Conservation (phyloP, 2,329 filamentous ascomycete genomes). For the Metarhizium humberi region DNA sequence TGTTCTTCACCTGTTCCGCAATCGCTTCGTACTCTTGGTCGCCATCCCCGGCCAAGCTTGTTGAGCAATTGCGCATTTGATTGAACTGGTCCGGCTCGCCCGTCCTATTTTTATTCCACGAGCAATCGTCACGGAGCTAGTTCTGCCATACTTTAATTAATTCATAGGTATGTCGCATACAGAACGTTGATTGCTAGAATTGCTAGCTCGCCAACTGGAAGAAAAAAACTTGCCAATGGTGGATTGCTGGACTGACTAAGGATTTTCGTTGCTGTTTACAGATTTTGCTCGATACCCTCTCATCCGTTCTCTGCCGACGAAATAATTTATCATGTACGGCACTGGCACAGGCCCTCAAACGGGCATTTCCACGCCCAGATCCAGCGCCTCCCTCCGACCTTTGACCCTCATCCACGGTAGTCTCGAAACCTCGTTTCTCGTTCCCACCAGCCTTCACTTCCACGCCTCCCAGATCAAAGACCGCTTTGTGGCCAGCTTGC, state of each 20-base stretch:
- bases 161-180: constrained; percentile 20
- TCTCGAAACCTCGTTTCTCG: constrained; percentile 91
- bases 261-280: constrained; percentile 1
- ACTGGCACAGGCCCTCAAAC: constrained; percentile 78
- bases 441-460: constrained; percentile 92
- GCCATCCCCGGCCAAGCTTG: constrained; percentile 8
- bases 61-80: constrained; percentile 6
- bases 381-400: constrained; percentile 83
- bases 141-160: constrained; percentile 17
- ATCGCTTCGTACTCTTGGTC: constrained; percentile 3
- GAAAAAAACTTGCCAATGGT: background rate
- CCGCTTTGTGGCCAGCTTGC: constrained; percentile 74
- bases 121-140: constrained; percentile 7
- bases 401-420: constrained; percentile 86
- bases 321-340: constrained; percentile 64
- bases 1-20: constrained; percentile 1
- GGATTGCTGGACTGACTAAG: background rate
- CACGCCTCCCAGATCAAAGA: constrained; percentile 93
- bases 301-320: background rate
- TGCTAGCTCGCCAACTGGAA: background rate
- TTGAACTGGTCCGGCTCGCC: background rate
- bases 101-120: background rate
- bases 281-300: constrained; percentile 33
- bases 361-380: constrained; percentile 93
- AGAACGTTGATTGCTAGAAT: background rate